Conservation (phyloP, 257 asterid genomes). For the Ilex aquifolium region DNA sequence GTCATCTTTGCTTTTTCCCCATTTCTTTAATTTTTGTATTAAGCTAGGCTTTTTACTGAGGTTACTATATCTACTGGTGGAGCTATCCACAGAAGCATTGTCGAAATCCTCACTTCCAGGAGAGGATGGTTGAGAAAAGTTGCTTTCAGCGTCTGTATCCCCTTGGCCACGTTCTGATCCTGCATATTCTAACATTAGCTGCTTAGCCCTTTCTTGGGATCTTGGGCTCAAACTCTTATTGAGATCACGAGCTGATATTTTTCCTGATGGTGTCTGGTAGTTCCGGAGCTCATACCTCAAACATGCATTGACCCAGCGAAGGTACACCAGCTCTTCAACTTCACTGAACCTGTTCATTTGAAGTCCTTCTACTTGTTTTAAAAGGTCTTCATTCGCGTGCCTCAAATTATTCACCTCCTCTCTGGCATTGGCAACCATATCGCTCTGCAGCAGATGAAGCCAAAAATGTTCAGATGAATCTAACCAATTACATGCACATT, state of each 20-base stretch:
- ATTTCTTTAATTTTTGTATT: slow-evolving; percentile 79
- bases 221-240: slow-evolving; percentile 78
- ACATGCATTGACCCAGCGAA: slow-evolving; percentile 98
- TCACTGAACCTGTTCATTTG: slow-evolving; percentile 95
- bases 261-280: slow-evolving; percentile 73
- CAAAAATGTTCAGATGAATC: not conserved
- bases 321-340: slow-evolving; percentile 95
- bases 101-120: slow-evolving; percentile 94
- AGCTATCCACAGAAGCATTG: slow-evolving; percentile 63
- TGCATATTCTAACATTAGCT: slow-evolving; percentile 82
- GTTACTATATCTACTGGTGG: slow-evolving; percentile 60
- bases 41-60: slow-evolving; percentile 67
- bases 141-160: slow-evolving; percentile 87
- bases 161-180: slow-evolving; percentile 97
- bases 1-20: slow-evolving; percentile 84
- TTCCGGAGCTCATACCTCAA: slow-evolving; percentile 85
- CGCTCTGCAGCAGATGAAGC: slow-evolving; percentile 48
- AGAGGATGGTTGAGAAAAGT: slow-evolving; percentile 68
- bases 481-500: not conserved
- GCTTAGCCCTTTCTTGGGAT: slow-evolving; percentile 85
- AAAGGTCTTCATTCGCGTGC: slow-evolving; percentile 78
- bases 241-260: slow-evolving; percentile 77
- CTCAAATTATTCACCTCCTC: slow-evolving; percentile 65
- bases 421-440: slow-evolving; percentile 73
- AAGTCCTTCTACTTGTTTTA: slow-evolving; percentile 93